Percentiles rank a stretch among this genome's conserved stretches.
These are phyloP conservation scores for Exophiala xenobiotica DNA, from an alignment of 2,329 filamentous ascomycete species.

Conservation along the genomic window DNA sequence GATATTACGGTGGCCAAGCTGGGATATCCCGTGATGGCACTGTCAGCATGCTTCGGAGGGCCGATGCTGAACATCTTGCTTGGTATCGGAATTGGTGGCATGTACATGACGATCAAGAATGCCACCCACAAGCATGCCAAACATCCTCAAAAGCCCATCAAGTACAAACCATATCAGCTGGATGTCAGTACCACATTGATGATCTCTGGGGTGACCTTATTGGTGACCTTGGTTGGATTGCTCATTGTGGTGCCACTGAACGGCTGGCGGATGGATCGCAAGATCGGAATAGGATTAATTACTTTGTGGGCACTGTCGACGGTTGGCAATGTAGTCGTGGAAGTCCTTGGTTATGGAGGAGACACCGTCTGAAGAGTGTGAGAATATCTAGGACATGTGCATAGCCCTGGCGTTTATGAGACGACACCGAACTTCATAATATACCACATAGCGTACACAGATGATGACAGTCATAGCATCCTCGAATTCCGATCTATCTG, in stretches of 20 bases:
- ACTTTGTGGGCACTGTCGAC: constrained; percentile 79
- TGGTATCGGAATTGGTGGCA: constrained; percentile 86
- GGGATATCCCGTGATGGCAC: constrained; percentile 94
- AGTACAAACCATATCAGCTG: constrained; percentile 77
- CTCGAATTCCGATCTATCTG: neutral
- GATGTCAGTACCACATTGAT: constrained; percentile 81
- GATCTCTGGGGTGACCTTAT: constrained; percentile 78
- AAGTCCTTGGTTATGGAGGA: constrained; percentile 50
- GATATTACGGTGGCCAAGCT: constrained; percentile 91
- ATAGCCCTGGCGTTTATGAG: constrained; percentile 1
- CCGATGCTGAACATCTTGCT: constrained; percentile 97
- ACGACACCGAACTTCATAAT: neutral
- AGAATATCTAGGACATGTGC: neutral
- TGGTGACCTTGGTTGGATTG: constrained; percentile 75
- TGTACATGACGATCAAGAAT: constrained; percentile 77
- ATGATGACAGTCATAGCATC: neutral
- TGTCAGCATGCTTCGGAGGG: constrained; percentile 93
- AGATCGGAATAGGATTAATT: constrained; percentile 79
- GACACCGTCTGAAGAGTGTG: constrained; percentile 7
- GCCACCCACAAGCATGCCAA: constrained; percentile 65
- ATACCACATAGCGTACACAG: neutral
- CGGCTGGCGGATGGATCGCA: constrained; percentile 78
- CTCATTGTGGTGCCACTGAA: constrained; percentile 81
- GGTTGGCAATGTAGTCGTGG: constrained; percentile 74
- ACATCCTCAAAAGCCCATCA: constrained; percentile 63